These are phyloP conservation scores for Zalaria obscura DNA, from an alignment of 2,329 filamentous ascomycete species.

Conservation along the genomic window DNA sequence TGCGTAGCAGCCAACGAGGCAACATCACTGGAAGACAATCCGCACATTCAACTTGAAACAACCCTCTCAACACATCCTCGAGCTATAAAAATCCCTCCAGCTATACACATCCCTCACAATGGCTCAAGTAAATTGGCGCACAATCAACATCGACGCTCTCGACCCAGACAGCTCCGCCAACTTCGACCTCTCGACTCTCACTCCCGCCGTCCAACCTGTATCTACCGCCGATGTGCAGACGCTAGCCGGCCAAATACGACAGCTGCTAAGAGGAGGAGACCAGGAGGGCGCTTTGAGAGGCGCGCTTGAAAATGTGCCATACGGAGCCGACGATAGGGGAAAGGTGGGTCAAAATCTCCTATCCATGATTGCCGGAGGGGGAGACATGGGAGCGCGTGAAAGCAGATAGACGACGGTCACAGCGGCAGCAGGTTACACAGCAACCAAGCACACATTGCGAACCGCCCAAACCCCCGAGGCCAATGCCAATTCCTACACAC, in stretches of 20 bases:
- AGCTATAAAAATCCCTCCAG: too few species aligned
- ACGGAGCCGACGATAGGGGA: slow-evolving; percentile 37
- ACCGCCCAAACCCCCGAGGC: neutral
- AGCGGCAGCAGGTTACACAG: too few species aligned
- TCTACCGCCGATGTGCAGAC: slow-evolving; percentile 66
- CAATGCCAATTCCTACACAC: neutral
- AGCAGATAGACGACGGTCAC: too few species aligned
- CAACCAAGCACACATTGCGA: too few species aligned
- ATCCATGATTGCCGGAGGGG: too few species aligned
- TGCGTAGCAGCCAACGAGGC: neutral
- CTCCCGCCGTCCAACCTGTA: slow-evolving; percentile 60
- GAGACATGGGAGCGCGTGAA: too few species aligned
- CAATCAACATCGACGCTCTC: slow-evolving; percentile 85
- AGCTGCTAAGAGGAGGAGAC: slow-evolving; percentile 77
- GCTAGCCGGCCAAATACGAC: slow-evolving; percentile 67
- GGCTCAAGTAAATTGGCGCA: slow-evolving; percentile 54
- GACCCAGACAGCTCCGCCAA: slow-evolving; percentile 82
- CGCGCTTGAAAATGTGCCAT: slow-evolving; percentile 76
- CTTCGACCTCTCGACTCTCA: slow-evolving; percentile 77
- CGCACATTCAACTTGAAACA: too few species aligned
- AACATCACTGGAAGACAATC: neutral
- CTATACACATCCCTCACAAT: slow-evolving; percentile 15
- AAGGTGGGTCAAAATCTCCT: slow-evolving; percentile 27
- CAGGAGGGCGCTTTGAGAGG: slow-evolving; percentile 72
- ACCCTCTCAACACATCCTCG: too few species aligned